Conservation (phyloP, 306 rosid species). For the Quercus parvula region DNA sequence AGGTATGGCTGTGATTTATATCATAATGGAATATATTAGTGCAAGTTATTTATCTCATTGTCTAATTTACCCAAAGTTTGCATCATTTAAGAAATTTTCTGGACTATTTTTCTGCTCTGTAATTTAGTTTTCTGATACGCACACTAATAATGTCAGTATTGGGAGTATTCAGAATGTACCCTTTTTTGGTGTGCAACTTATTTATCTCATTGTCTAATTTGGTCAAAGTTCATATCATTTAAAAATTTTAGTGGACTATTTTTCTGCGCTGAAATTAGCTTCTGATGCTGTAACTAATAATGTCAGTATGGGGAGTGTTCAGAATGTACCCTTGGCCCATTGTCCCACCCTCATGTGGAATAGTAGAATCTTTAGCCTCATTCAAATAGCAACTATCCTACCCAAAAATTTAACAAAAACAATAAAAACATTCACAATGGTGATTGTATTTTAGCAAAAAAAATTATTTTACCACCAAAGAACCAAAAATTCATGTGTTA, state of each 20-base stretch:
- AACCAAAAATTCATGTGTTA: too few relatives aligned
- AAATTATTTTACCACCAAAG: too few relatives aligned
- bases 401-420: too few relatives aligned
- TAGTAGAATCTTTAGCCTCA: not conserved
- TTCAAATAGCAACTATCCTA: too few relatives aligned
- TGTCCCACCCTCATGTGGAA: not conserved
- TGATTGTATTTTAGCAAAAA: too few relatives aligned
- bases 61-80: not conserved
- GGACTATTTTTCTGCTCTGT: not conserved
- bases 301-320: too few relatives aligned
- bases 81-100: not conserved
- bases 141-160: not conserved
- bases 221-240: not conserved
- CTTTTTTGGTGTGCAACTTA: not conserved
- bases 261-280: too few relatives aligned
- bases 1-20: conserved; percentile 44
- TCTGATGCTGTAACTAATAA: too few relatives aligned
- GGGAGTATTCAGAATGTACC: not conserved
- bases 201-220: not conserved
- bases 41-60: conserved; percentile 10
- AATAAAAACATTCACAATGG: too few relatives aligned
- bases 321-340: too few relatives aligned
- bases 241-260: not conserved
- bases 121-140: not conserved
- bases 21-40: not conserved